These are phyloP conservation scores for Eudorina sp. DNA, from an alignment of 139 green algal genomes.

Conservation along the genomic window DNA sequence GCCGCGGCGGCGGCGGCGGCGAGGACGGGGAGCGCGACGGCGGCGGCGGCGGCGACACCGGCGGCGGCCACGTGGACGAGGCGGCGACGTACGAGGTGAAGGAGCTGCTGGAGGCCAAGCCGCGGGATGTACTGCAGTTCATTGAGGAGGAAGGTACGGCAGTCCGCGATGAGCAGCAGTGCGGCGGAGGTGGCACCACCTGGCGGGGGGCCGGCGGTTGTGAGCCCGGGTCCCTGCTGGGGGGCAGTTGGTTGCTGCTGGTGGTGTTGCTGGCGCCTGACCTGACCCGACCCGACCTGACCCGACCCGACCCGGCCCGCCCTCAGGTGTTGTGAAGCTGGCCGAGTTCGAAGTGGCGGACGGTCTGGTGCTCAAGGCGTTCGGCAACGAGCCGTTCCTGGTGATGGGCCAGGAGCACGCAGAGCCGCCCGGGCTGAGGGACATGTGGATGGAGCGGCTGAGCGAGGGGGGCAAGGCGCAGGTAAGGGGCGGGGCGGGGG, in stretches of 20 bases:
- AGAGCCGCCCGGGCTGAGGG: conserved; percentile 19
- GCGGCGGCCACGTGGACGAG: conserved; percentile 33
- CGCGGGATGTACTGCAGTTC: conserved; percentile 44
- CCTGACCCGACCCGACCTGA: background rate
- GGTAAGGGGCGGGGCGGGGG: background rate
- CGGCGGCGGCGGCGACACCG: background rate
- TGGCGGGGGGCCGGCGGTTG: background rate
- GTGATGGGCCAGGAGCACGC: conserved; percentile 35
- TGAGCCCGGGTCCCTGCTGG: too few species aligned
- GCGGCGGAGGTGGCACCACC: background rate
- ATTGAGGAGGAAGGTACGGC: conserved; percentile 43
- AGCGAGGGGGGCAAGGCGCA: conserved; percentile 13
- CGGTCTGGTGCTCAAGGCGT: conserved; percentile 43
- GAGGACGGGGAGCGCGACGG: background rate
- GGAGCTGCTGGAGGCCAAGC: conserved; percentile 46
- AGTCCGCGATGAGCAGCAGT: background rate
- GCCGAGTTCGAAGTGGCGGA: conserved; percentile 53
- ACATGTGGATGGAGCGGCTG: conserved; percentile 45
- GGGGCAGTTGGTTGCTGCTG: too few species aligned
- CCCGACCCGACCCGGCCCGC: background rate
- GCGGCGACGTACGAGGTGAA: conserved; percentile 37
- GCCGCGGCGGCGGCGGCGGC: background rate
- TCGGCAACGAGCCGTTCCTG: conserved; percentile 41
- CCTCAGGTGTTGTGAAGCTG: conserved; percentile 38
- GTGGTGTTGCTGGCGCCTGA: background rate